Percentiles rank a stretch among this genome's conserved stretches.
Evolutionary conservation across 1,139 yeast genomes (phyloP).

Genomic region (Hemisphaericaspora lyxosophila): DNA sequence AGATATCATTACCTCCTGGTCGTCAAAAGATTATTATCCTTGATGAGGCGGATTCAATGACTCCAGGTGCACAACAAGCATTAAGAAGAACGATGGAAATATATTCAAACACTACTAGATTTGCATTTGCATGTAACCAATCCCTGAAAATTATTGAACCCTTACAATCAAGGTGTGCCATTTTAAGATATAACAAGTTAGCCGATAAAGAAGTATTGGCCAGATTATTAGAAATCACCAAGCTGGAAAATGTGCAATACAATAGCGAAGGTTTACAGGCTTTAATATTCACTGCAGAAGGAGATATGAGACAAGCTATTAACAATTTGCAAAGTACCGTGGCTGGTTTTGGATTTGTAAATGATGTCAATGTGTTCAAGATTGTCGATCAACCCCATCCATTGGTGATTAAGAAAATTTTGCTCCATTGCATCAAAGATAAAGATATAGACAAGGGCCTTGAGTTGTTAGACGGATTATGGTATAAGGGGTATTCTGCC

Average conservation of each 20-base stretch:
- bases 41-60: slow-evolving; percentile 98
- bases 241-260: slow-evolving; percentile 70
- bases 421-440: slow-evolving; percentile 48
- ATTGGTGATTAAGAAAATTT: slow-evolving; percentile 72
- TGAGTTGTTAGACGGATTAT: slow-evolving; percentile 63
- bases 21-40: slow-evolving; percentile 83
- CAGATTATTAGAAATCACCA: slow-evolving; percentile 70
- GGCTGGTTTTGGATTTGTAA: slow-evolving; percentile 89
- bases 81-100: slow-evolving; percentile 96
- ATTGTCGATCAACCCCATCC: slow-evolving; percentile 98
- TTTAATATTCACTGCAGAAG: slow-evolving; percentile 93
- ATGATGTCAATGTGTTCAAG: slow-evolving; percentile 87
- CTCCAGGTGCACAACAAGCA: slow-evolving; percentile 98
- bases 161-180: slow-evolving; percentile 94
- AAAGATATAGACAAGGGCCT: slow-evolving; percentile 67
- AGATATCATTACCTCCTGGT: slow-evolving; percentile 55
- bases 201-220: slow-evolving; percentile 82
- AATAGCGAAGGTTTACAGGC: slow-evolving; percentile 94
- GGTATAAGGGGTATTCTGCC: slow-evolving; percentile 92
- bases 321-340: slow-evolving; percentile 92
- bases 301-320: slow-evolving; percentile 98
- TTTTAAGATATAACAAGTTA: slow-evolving; percentile 77
- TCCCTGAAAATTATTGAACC: slow-evolving; percentile 95
- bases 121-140: slow-evolving; percentile 97
- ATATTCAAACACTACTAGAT: slow-evolving; percentile 89